Percentiles rank a stretch among this genome's conserved stretches.
Conservation (phyloP, 345 rosid genomes). For the Mercurialis annua region DNA sequence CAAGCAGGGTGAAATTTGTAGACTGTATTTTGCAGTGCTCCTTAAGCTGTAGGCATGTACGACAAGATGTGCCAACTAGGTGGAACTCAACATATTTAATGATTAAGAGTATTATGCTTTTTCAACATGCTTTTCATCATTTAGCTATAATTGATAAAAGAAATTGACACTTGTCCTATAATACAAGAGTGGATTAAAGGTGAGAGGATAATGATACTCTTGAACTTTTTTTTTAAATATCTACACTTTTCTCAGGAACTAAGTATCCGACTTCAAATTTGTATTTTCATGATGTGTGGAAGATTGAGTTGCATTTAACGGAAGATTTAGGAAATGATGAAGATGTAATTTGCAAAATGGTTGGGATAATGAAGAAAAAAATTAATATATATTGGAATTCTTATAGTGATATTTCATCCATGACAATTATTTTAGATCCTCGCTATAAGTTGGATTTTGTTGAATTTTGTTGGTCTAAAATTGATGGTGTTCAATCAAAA, state of each 20-base stretch:
- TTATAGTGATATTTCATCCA: neutral
- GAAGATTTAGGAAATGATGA: neutral
- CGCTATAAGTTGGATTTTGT: neutral
- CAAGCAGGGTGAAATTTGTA: neutral
- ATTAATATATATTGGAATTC: neutral
- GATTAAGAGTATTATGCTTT: neutral
- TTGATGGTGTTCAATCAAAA: neutral
- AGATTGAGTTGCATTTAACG: neutral
- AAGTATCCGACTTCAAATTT: neutral
- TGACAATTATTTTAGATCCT: neutral
- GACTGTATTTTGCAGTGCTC: neutral
- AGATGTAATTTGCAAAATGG: neutral
- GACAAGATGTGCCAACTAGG: constrained; percentile 11
- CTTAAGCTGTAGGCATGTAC: neutral
- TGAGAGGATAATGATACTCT: neutral
- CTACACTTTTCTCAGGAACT: neutral
- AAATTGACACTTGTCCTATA: neutral
- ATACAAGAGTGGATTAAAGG: neutral
- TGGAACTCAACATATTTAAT: constrained; percentile 14
- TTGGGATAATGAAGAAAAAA: neutral
- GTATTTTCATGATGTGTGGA: neutral
- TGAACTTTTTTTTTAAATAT: neutral
- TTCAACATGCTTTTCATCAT: neutral
- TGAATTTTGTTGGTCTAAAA: neutral
- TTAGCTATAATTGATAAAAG: constrained; percentile 1